Evolutionary conservation across 805 yeast genomes (phyloP), one percentile per base, ranked within the genome.

Genomic region (Candida orba): DNA sequence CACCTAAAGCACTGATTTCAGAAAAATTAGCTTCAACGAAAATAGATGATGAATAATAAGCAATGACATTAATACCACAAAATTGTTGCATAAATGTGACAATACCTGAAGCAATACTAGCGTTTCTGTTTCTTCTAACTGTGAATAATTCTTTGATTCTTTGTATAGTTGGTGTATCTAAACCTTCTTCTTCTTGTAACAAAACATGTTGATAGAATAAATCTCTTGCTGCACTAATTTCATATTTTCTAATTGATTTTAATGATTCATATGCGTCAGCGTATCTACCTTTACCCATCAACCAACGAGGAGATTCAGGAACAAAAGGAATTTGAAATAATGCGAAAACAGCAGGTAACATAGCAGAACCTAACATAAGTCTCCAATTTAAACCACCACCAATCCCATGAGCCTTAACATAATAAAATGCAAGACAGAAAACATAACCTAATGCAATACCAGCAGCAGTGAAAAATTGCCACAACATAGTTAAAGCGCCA

Each of bases 81-180:
- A 86, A 84, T 62, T 87, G 95, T 67, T 87, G 95, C 87, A 83
- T 82, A 58, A 86, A 84, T 79, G 88, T 87, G 47, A 81, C 87
- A 50, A 86, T 73, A 75, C 83, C 82, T 4, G 95, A 78, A 43
- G 86, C 95, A 44, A 82, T 53, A 8, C 86, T 78, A 42, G 93
- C 95, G 58, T 87, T 83, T 65, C 95, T 76, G 63, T 84, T 85
- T 69, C 96, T 78, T 62, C 93, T 75, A 38, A 84, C 71, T 1
- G 81, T 72, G 59, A 86, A 69, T 69, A 85, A 67, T 59, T 81
- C 84, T 41, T 64, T 65, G 38, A 76, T 41, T 56, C 79, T 74
- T 51, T 59, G 65, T 53, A 56, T 58, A 44, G 72, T 71, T 20
- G 83, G 71, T 42, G 71, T 60, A 17, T 64, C 67, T 52, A 67